These are phyloP conservation scores for Babesia microti DNA, from an alignment of 169 alveolate genomes.

Conservation along the genomic window DNA sequence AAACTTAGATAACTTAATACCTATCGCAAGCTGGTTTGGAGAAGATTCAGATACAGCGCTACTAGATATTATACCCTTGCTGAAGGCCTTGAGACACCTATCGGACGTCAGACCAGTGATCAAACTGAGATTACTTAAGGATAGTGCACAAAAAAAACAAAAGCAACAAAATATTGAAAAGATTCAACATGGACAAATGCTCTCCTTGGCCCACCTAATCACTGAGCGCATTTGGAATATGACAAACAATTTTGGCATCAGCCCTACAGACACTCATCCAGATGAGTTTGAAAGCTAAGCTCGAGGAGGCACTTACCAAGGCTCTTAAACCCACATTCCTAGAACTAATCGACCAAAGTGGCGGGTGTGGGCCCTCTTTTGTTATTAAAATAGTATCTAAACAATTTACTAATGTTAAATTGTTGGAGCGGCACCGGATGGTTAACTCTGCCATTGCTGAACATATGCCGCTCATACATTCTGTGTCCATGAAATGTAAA, in stretches of 20 bases:
- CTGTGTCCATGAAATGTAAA: conserved; percentile 70
- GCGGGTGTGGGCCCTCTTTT: conserved; percentile 73
- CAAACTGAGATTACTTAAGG: conserved; percentile 1
- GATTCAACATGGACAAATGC: not conserved
- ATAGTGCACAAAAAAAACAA: not conserved
- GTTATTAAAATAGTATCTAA: conserved; percentile 63
- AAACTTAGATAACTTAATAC: conserved; percentile 42
- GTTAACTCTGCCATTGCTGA: conserved; percentile 65
- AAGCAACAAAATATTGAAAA: not conserved
- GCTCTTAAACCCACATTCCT: conserved; percentile 60
- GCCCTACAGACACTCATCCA: not conserved
- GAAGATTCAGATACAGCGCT: conserved; percentile 52
- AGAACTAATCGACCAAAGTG: conserved; percentile 62
- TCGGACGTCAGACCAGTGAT: conserved; percentile 47
- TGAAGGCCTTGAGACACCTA: conserved; percentile 45
- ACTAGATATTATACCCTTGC: conserved; percentile 57
- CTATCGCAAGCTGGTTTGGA: conserved; percentile 64
- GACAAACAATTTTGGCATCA: conserved; percentile 1
- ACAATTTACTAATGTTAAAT: conserved; percentile 49
- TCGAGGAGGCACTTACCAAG: conserved; percentile 59
- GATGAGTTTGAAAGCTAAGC: conserved; percentile 19
- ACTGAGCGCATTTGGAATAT: not conserved
- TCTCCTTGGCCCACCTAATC: not conserved
- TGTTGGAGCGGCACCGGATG: conserved; percentile 66
- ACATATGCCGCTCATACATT: conserved; percentile 60